Percentiles rank a stretch among this genome's conserved stretches.
Evolutionary conservation across 192 early-diverging fungal species (phyloP).

Genomic region (Entomortierella parvispora): DNA sequence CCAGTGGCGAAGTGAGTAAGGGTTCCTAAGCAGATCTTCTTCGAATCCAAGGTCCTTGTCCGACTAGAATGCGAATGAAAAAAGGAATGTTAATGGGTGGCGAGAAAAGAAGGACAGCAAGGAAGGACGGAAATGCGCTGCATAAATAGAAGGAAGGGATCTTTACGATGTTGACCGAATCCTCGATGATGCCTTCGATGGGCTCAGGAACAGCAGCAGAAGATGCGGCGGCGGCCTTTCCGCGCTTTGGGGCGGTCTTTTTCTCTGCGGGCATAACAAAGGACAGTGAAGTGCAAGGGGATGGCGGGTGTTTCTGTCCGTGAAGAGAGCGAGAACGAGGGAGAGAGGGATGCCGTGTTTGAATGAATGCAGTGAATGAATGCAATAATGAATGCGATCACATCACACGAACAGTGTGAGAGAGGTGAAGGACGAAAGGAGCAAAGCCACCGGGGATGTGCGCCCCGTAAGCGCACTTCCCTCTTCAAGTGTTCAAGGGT

Average conservation of each 20-base stretch:
- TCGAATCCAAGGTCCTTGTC: slow-evolving; percentile 75
- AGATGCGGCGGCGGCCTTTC: slow-evolving; percentile 14
- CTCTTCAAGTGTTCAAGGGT: background rate
- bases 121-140: background rate
- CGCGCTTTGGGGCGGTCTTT: slow-evolving; percentile 13
- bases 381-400: too few relatives aligned
- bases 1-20: slow-evolving; percentile 84
- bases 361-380: too few relatives aligned
- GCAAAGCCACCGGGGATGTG: background rate
- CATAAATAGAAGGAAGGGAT: background rate
- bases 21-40: slow-evolving; percentile 72
- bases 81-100: background rate
- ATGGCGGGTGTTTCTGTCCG: too few relatives aligned
- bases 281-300: background rate
- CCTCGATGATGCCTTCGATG: slow-evolving; percentile 34
- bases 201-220: slow-evolving; percentile 12
- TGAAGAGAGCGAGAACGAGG: too few relatives aligned
- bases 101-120: background rate
- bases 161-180: slow-evolving; percentile 47
- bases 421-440: background rate
- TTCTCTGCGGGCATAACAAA: slow-evolving; percentile 41
- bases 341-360: background rate
- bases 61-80: slow-evolving; percentile 29
- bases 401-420: background rate
- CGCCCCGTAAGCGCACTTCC: background rate